Percentiles rank a stretch among this genome's conserved stretches.
Conservation (phyloP, 495 filamentous ascomycete species). For the Filosporella fistucella region DNA sequence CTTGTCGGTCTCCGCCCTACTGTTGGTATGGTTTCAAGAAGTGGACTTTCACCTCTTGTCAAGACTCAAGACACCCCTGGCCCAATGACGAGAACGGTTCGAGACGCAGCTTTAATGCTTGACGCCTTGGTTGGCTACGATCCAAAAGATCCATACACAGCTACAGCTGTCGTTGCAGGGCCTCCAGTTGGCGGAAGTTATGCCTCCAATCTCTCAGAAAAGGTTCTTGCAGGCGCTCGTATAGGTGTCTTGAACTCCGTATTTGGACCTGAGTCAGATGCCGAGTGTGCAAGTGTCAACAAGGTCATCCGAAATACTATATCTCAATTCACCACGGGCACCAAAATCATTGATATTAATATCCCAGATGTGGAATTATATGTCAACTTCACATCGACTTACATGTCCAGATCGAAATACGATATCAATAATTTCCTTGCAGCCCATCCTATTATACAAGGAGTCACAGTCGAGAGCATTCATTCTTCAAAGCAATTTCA, state of each 20-base stretch:
- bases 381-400: slow-evolving; percentile 20
- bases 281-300: slow-evolving; percentile 18
- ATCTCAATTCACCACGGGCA: slow-evolving; percentile 12
- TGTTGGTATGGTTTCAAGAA: slow-evolving; percentile 40
- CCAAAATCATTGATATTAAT: slow-evolving; percentile 25
- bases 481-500: slow-evolving; percentile 16
- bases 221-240: slow-evolving; percentile 18
- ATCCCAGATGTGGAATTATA: slow-evolving; percentile 30
- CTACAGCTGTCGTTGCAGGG: slow-evolving; percentile 20
- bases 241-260: slow-evolving; percentile 26
- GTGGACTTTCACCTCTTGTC: slow-evolving; percentile 28
- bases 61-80: slow-evolving; percentile 31
- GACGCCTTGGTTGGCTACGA: slow-evolving; percentile 31
- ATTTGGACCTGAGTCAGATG: slow-evolving; percentile 26
- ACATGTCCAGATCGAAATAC: slow-evolving; percentile 24
- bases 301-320: slow-evolving; percentile 24
- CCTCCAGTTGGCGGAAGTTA: slow-evolving; percentile 27
- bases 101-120: slow-evolving; percentile 32
- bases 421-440: slow-evolving; percentile 32
- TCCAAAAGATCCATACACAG: slow-evolving; percentile 25
- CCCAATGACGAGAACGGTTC: slow-evolving; percentile 31
- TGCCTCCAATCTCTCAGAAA: slow-evolving; percentile 18
- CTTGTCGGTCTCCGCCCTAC: slow-evolving; percentile 34
- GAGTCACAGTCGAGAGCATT: slow-evolving; percentile 16
- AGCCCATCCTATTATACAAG: slow-evolving; percentile 20